A percentile compares a stretch with the other conserved stretches of the same genome.
Evolutionary conservation across 441 rosid genomes (phyloP).

Genomic region (Bruguiera hainesii): DNA sequence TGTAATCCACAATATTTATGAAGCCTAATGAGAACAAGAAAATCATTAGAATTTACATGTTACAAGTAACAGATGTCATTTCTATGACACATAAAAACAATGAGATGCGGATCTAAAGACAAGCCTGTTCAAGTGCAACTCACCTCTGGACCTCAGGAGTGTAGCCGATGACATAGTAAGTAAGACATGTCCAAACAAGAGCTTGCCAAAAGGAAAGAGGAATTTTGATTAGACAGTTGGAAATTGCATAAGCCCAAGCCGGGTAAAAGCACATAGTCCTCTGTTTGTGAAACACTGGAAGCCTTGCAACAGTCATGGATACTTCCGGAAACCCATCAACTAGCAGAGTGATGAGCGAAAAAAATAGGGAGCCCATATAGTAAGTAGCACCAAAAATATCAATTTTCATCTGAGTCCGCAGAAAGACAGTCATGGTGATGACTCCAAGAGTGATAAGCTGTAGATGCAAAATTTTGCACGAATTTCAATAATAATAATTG

Average conservation of each 20-base stretch:
- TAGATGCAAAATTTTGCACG: background rate
- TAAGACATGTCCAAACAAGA: background rate
- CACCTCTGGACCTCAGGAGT: background rate
- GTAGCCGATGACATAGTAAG: background rate
- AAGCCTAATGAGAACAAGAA: no score
- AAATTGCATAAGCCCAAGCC: constrained; percentile 59
- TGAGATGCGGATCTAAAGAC: background rate
- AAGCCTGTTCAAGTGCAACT: background rate
- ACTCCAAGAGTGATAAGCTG: no score
- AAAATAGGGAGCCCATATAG: constrained; percentile 50
- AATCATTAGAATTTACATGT: no score
- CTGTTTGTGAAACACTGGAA: constrained; percentile 48
- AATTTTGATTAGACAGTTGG: constrained; percentile 39
- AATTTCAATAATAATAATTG: background rate
- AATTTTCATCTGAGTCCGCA: constrained; percentile 39
- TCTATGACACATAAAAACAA: constrained; percentile 15
- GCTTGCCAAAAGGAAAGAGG: constrained; percentile 18
- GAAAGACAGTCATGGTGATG: background rate
- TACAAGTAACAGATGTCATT: no score
- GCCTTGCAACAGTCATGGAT: constrained; percentile 38
- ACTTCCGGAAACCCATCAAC: constrained; percentile 47
- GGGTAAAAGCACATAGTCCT: constrained; percentile 43
- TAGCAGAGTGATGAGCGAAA: constrained; percentile 31
- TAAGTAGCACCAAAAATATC: constrained; percentile 40
- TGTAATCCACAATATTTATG: no score